Percentiles rank a stretch among this genome's conserved stretches.
Evolutionary conservation across 1,284 basidiomycete genomes (phyloP).

Genomic region (Ganoderma sinense): DNA sequence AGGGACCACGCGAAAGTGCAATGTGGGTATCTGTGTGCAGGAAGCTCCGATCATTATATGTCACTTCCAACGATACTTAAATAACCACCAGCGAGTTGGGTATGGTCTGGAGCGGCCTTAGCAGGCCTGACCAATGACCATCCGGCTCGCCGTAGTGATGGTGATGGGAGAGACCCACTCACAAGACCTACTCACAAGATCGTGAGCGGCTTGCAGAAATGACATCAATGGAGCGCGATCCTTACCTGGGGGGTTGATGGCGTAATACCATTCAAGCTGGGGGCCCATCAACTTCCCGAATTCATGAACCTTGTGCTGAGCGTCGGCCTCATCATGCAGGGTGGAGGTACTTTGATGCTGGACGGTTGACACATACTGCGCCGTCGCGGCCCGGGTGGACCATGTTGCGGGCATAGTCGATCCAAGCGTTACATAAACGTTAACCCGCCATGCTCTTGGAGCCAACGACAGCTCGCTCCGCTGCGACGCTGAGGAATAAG

Average conservation of each 20-base stretch:
- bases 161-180: conserved; percentile 60
- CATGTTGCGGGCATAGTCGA: too few relatives aligned
- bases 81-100: neutral
- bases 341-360: too few relatives aligned
- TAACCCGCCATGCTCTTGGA: too few relatives aligned
- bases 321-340: conserved; percentile 32
- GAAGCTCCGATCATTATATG: neutral
- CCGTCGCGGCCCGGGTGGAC: too few relatives aligned
- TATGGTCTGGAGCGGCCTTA: neutral
- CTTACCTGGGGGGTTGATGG: conserved; percentile 46
- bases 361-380: too few relatives aligned
- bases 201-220: neutral
- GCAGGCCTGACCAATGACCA: conserved; percentile 21
- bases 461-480: too few relatives aligned
- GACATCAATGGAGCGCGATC: neutral
- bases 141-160: conserved; percentile 64
- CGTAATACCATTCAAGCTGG: conserved; percentile 46
- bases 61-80: neutral
- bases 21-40: neutral
- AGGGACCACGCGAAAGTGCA: neutral
- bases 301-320: conserved; percentile 28
- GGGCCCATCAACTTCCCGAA: conserved; percentile 38
- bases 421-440: too few relatives aligned
- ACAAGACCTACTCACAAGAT: too few relatives aligned
- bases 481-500: too few relatives aligned